Evolutionary conservation across 495 filamentous ascomycete species (phyloP).

Genomic region (Penicillium coprophilum): DNA sequence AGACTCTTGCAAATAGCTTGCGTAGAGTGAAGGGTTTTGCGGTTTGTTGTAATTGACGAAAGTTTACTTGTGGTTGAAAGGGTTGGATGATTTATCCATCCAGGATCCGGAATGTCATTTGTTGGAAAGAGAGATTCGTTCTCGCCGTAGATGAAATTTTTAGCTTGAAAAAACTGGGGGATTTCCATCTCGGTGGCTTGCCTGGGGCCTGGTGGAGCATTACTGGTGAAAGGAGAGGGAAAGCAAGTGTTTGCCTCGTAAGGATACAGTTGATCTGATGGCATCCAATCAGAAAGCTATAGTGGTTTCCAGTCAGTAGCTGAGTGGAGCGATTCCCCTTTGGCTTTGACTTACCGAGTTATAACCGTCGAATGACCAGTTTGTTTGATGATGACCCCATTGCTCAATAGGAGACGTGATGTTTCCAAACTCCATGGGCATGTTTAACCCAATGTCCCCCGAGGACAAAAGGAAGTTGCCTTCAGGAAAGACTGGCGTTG

Average conservation of each 20-base stretch:
- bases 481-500: neutral
- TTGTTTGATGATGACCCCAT: slow-evolving; percentile 4
- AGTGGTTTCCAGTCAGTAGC: neutral
- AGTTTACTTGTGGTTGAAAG: neutral
- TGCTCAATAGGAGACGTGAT: neutral
- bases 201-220: neutral
- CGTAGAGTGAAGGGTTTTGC: neutral
- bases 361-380: neutral
- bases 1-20: slow-evolving; percentile 12
- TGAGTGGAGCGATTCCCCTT: neutral
- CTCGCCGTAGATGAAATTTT: neutral
- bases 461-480: neutral
- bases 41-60: neutral
- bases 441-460: neutral
- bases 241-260: neutral
- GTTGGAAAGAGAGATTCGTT: neutral
- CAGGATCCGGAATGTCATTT: neutral
- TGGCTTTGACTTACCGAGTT: slow-evolving; percentile 1
- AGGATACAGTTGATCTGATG: neutral
- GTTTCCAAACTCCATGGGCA: neutral
- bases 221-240: too few relatives aligned
- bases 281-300: slow-evolving; percentile 2
- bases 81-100: neutral
- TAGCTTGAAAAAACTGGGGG: neutral
- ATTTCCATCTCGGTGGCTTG: neutral